Evolutionary conservation across 176 grass and related monocot genomes (phyloP), one percentile per base, ranked within the genome.

Genomic region (Bothriochloa decipiens): DNA sequence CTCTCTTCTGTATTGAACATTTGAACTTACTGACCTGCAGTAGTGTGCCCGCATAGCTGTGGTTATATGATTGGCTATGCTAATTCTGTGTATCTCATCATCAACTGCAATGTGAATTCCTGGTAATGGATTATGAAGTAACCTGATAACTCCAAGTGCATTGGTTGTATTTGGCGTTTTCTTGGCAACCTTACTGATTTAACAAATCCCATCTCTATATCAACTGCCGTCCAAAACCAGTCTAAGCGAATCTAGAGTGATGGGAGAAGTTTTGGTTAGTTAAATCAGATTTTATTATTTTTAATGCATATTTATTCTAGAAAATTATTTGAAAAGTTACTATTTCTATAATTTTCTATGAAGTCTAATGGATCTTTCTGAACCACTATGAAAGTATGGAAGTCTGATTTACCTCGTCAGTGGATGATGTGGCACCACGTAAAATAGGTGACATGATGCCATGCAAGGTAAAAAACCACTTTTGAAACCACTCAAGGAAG

Each of bases 51-150:
- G 73, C 45, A 46, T 83, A 68, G 83, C 66, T 78, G 88, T 81
- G 49, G 45, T 73, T 83, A 72, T 78, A 86, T 83, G 88, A 90
- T 72, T 43, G 35, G 68, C 43, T 67, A 70, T 36, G 58, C 81
- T 74, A 73, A 88, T 64, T 83, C 53, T 78, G 72, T 36, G 41
- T 37, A 70, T 49, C 15, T 55, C 13, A 28, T 65, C 17, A 13
- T 63, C 1, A 36, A 81, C 33, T 77, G 83, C 76, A 39, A 36
- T 81, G 78, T 72, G 45, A 66, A 70, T 52, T 74, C 12, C 2
- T 4, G 58, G 8, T 62, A 62, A 62, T 25, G 58, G 58, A 62
- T 62, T 26, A 62, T 62, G n/a, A 11, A 12, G 58, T 62, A 5
- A 62, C n/a, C 10, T 11, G n/a, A 26, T 62, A 62, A 62, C n/a